phyloP scores from a whole-genome alignment of 2,329 filamentous ascomycete genomes.

The Fusarium longipes region DNA sequence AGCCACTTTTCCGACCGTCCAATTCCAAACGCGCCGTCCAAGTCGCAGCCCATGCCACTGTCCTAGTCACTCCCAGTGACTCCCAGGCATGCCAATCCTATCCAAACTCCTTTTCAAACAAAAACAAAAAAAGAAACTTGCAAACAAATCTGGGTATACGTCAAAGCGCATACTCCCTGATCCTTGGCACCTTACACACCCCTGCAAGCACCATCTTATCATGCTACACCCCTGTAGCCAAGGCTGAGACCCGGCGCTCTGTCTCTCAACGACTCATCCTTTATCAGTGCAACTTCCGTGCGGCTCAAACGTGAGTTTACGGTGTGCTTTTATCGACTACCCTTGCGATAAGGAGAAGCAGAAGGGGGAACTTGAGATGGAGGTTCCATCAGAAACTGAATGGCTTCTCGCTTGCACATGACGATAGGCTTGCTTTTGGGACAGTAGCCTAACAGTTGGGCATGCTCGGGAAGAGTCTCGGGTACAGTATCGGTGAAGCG shows the following conservation, averaged over 20 bases:
- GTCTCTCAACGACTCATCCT: background rate
- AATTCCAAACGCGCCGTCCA: slow-evolving; percentile 10
- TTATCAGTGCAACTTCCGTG: background rate
- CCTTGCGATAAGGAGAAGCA: slow-evolving; percentile 28
- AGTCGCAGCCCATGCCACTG: slow-evolving; percentile 1
- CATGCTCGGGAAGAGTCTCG: slow-evolving; percentile 47
- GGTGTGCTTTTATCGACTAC: background rate
- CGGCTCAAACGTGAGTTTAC: background rate
- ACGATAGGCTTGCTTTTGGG: slow-evolving; percentile 53
- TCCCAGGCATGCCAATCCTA: background rate
- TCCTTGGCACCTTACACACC: slow-evolving; percentile 4
- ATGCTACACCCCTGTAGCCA: background rate
- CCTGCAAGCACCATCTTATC: slow-evolving; percentile 4
- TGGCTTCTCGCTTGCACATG: slow-evolving; percentile 51
- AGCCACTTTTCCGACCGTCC: slow-evolving; percentile 28
- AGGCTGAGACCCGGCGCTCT: background rate
- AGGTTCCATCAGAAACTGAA: slow-evolving; percentile 49
- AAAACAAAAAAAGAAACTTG: background rate
- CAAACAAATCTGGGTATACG: background rate
- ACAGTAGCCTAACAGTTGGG: slow-evolving; percentile 53
- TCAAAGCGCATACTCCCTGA: slow-evolving; percentile 18
- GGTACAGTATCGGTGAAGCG: slow-evolving; percentile 54
- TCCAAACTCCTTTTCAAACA: background rate
- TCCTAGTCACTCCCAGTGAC: background rate
- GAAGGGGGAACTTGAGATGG: slow-evolving; percentile 19